Evolutionary conservation across 306 rosid species (phyloP), one percentile per base, ranked within the genome.

Genomic region (Mucuna pruriens): DNA sequence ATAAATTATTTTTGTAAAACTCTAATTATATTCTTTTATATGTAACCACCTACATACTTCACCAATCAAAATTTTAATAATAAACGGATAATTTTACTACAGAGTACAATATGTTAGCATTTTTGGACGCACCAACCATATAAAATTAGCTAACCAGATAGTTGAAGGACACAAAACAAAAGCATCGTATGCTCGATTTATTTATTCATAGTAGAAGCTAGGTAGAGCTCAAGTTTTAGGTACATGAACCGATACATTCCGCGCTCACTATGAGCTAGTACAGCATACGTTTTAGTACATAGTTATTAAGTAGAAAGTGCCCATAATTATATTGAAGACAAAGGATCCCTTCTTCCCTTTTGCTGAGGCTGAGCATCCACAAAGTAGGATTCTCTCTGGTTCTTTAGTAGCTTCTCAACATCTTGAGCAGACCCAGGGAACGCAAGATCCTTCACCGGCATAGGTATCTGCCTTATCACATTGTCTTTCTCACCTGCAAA

Each of bases 401-500:
- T 84, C 48, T 5, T 38, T 17, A 87, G 11, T 15, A 85, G 66
- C 39, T 36, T 77, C 39, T 84, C 83, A 33, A 81, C 74, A 1
- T 83, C 69, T 45, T 65, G 0, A 15, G 78, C 84, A 36, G 84
- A 52, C 1, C 88, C 82, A 10, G 81, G 66, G 66, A 87, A 89
- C 0, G 85, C 6, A 10, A 82, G 6, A 5, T 76, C 88, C 31
- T 51, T 82, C 36, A 82, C 91, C 48, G 29, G 66, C 3, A 34
- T 78, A 1, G 68, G 78, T 16, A 89, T 39, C 34, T 84, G 69
- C 19, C 75, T 83, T 52, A 89, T 67, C 73, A 85, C 83, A 70
- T 84, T 89, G 12, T 89, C 88, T 1, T 22, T 61, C 20, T 10
- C 48, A 39, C 89, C 89, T 86, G 40, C 58, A 74, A 12, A 38